These are phyloP conservation scores for Aspergillus bridgeri DNA, from an alignment of 495 filamentous ascomycete genomes.

Conservation along the genomic window DNA sequence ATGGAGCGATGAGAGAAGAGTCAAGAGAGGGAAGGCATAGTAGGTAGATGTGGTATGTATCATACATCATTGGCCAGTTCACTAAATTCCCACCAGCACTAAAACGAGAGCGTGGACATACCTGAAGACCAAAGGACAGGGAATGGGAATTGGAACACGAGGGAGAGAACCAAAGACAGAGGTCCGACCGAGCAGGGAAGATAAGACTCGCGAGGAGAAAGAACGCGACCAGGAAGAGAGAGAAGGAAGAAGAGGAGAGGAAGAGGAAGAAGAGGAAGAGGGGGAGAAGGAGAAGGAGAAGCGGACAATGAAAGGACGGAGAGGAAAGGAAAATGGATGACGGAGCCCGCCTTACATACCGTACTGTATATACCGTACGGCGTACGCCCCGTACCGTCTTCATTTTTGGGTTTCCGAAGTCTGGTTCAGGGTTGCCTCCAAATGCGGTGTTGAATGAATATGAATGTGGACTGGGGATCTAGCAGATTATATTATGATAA, in stretches of 20 bases:
- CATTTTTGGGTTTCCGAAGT: background rate
- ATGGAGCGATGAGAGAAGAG: too few species aligned
- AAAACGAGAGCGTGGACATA: background rate
- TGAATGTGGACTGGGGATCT: too few species aligned
- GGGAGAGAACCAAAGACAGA: background rate
- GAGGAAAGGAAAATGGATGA: constrained; percentile 8
- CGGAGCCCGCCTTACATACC: background rate
- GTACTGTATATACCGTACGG: background rate
- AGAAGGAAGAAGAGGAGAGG: constrained; percentile 4
- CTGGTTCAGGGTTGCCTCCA: too few species aligned
- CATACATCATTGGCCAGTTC: background rate
- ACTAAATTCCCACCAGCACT: background rate
- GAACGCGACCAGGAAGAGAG: too few species aligned
- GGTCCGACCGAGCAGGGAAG: constrained; percentile 13
- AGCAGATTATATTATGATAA: too few species aligned
- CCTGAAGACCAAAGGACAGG: background rate
- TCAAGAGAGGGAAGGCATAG: too few species aligned
- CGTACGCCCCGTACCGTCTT: too few species aligned
- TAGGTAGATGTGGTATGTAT: background rate
- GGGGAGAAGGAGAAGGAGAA: constrained; percentile 6
- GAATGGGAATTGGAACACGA: background rate
- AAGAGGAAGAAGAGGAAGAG: constrained; percentile 6
- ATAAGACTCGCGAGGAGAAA: constrained; percentile 6
- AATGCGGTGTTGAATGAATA: too few species aligned
- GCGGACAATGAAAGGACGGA: constrained; percentile 8